These are phyloP conservation scores for Wickerhamiella spandovensis DNA, from an alignment of 805 yeast species.

Conservation along the genomic window DNA sequence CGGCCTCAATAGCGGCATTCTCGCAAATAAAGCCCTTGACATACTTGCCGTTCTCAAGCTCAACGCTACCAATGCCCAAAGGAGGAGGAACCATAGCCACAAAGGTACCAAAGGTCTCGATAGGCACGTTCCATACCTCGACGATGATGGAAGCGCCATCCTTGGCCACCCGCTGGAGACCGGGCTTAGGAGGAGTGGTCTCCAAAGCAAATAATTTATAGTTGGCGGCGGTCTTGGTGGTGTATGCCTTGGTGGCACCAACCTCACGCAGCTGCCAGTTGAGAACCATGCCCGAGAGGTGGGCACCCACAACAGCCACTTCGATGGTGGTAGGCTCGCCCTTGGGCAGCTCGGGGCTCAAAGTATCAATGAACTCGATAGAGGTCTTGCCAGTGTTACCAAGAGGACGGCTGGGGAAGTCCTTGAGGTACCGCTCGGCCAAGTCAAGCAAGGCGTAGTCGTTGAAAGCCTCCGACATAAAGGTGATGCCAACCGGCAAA, in stretches of 20 bases:
- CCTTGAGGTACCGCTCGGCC: slow-evolving; percentile 54
- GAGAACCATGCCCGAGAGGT: slow-evolving; percentile 71
- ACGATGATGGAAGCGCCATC: slow-evolving; percentile 38
- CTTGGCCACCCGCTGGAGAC: slow-evolving; percentile 52
- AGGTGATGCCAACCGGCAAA: slow-evolving; percentile 80
- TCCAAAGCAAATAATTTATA: slow-evolving; percentile 71
- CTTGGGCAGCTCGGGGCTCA: slow-evolving; percentile 1
- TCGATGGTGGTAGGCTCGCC: slow-evolving; percentile 34
- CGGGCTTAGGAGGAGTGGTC: slow-evolving; percentile 78
- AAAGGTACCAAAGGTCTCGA: slow-evolving; percentile 65
- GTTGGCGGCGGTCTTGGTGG: slow-evolving; percentile 54
- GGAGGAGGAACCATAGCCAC: slow-evolving; percentile 88
- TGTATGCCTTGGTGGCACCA: slow-evolving; percentile 53
- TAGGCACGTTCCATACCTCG: slow-evolving; percentile 77
- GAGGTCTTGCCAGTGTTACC: slow-evolving; percentile 45
- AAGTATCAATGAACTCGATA: slow-evolving; percentile 17
- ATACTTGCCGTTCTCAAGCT: slow-evolving; percentile 65
- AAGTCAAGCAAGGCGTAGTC: slow-evolving; percentile 81
- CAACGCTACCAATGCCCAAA: slow-evolving; percentile 87
- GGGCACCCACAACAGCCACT: slow-evolving; percentile 95
- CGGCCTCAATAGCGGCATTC: slow-evolving; percentile 44
- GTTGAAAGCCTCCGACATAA: slow-evolving; percentile 67
- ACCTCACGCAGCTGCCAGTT: slow-evolving; percentile 90
- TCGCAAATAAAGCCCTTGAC: slow-evolving; percentile 93
- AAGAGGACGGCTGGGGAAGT: slow-evolving; percentile 36